These are phyloP conservation scores for Alternaria burnsii DNA, from an alignment of 2,329 filamentous ascomycete species.

Conservation along the genomic window DNA sequence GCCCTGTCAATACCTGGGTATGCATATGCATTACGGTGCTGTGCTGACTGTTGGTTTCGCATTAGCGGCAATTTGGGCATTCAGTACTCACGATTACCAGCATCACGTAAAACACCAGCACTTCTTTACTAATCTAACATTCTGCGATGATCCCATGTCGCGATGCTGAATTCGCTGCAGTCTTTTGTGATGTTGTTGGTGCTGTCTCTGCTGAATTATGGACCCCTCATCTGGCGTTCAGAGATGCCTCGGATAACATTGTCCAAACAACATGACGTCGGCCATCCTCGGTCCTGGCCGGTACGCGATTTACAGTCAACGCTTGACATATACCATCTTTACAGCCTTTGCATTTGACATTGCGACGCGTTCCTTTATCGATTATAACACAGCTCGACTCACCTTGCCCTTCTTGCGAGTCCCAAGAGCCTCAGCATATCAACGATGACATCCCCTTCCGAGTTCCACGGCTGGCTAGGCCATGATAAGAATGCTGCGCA, in stretches of 20 bases:
- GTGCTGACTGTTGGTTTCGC: not conserved
- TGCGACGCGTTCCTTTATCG: not conserved
- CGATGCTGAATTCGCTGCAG: not conserved
- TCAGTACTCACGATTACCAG: not conserved
- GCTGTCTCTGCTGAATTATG: not conserved
- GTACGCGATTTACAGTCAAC: not conserved
- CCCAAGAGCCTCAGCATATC: too few relatives aligned
- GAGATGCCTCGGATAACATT: slow-evolving; percentile 28
- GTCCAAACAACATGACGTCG: slow-evolving; percentile 17
- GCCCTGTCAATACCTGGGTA: not conserved
- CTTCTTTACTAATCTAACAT: not conserved
- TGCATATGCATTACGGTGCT: not conserved
- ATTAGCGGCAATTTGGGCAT: not conserved
- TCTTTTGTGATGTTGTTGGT: not conserved
- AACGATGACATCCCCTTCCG: slow-evolving; percentile 49
- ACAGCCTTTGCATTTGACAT: not conserved
- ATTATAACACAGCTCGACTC: not conserved
- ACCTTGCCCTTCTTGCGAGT: not conserved
- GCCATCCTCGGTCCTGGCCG: slow-evolving; percentile 15
- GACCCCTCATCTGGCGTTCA: slow-evolving; percentile 16
- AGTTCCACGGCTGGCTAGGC: slow-evolving; percentile 67
- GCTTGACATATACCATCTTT: not conserved
- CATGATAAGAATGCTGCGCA: slow-evolving; percentile 58
- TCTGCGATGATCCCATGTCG: not conserved
- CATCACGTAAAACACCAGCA: not conserved